Base-by-base conservation (phyloP, 1,284 basidiomycete species). In the Ustilago loliicola region DNA sequence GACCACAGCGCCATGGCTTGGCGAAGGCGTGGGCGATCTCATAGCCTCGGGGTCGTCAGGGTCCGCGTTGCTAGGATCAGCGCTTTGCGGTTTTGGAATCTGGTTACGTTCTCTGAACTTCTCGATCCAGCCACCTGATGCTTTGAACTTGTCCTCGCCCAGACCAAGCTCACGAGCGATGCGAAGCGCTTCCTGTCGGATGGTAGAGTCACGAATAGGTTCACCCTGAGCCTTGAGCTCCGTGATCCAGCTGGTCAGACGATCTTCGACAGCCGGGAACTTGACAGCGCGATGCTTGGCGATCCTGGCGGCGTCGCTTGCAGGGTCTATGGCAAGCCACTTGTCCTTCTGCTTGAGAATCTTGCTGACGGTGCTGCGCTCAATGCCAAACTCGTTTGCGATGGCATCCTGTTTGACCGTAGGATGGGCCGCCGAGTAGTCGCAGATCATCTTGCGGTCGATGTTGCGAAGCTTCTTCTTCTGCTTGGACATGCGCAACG, bases 351-450 rank as follows among this genome's bases (percentile, higher is more conserved):
- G 88, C 71, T 95, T 95, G 72, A 96, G 89, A 75, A 95, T 95
- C 88, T 96, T 95, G 87, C 92, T 93, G 83, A 96, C 93, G n/a
- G 94, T 96, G 87, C 93, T 94, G 57, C 94, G 91, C 85, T 96
- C 94, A 62, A 95, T 92, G 60, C 90, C 90, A 84, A 92, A 96
- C 45, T 88, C 87, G 13, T 87, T 87, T 25, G 76, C 76, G 51
- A 78, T 78, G 15, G 71, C 61, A 27, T 78, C 76, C 55, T 78
- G 76, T 54, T 78, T 78, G 60, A 66, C 55, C 17, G 54, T 40
- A 7, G 76, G 76, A 32, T 74, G 61, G 50, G 71, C 71, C 8
- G 55, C 55, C 19, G 63, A 63, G 25, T 40, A 78, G 47, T 78
- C 76, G 61, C 76, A 78, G 61, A 78, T 78, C 61, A 62, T 48